Base-by-base conservation (phyloP, 1,284 basidiomycete species). In the Exobasidium rhododendri region DNA sequence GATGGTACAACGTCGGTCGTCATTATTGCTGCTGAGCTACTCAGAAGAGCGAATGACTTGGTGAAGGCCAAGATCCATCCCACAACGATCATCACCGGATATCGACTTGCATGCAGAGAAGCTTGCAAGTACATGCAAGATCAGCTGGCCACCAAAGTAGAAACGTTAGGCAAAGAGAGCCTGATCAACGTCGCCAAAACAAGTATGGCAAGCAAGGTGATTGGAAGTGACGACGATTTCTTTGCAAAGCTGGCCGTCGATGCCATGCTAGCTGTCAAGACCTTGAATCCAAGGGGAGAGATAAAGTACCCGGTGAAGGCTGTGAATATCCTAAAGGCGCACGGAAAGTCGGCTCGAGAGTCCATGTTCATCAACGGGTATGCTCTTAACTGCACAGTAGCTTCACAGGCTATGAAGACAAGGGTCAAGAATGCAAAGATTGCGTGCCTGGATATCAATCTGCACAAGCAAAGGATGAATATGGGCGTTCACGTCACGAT, bases 291-390 rank as follows among this genome's bases (percentile, higher is more conserved):
- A 66, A 88, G 93, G 62, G 96, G 96, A 40, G 96, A 99, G 82
- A 89, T 90, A 79, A 98, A 97, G 82, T 99, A 98, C 82, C 96
- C 96, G 6, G 96, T 98, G 73, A 98, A 99, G 83, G 96, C 96
- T 1, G 96, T 99, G 69, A 99, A 99, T 79, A 87, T 98, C n/a
- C 85, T 99, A 74, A 99, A 99, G 82, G 96, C 96, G 7, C 96
- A 99, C 79, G 96, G 96, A 63, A 89, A 88, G 82, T 94, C 92
- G 80, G 92, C 94, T 26, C 86, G 93, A 68, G 96, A 99, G 81
- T 97, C 93, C 43, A 81, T 97, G 67, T 93, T 91, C 79, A 89
- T 99, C 65, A 91, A 91, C 77, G 96, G 96, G 50, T 99, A 98
- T 82, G 96, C 96, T 32, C 83, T 99, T 69, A 99, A 98, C 82